Evolutionary conservation across 805 yeast species (phyloP), one percentile per base, ranked within the genome.

Genomic region (Sugiyamaella americana): DNA sequence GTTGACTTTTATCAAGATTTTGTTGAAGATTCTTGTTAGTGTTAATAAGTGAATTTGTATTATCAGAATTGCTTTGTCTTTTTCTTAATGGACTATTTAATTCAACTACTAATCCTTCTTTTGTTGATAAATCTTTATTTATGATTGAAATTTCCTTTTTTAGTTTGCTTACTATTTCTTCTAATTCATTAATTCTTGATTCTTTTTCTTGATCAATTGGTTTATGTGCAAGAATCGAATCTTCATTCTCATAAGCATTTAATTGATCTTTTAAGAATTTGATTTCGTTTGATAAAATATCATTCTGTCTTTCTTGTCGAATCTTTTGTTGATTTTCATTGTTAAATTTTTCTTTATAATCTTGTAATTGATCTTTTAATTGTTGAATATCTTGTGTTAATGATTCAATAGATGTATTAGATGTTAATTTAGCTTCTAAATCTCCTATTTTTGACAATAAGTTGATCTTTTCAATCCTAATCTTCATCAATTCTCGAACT

Each of bases 271-370:
- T 68, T 44, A 84, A 63, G 48, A 79, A 71, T 45, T 71, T 76
- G 23, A 80, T 72, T 57, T 84, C 89, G 51, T 76, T 78, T 20
- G 66, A 56, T n/a, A 80, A 74, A 37, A 82, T 64, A 2, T 66
- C 57, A 43, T 71, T 71, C 48, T 79, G 81, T 44, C 75, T 73
- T 41, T 77, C 76, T 4, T 76, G 58, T 46, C 80, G 49, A 1
- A 49, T 54, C 45, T 26, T 59, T 37, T 17, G 53, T 41, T 54
- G 67, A 61, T 55, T 73, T 56, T 65, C 78, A 46, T 56, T 74
- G 57, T 60, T 66, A 19, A 60, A 70, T 59, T 44, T 67, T 52
- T 56, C 69, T 67, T 55, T 48, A 54, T 56, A 16, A 34, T 49
- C 41, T 18, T 62, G 44, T 57, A 71, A 34, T 58, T 48, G 29